Evolutionary conservation across 345 rosid species (phyloP), one percentile per base, ranked within the genome.

Genomic region (Brassica cretica): DNA sequence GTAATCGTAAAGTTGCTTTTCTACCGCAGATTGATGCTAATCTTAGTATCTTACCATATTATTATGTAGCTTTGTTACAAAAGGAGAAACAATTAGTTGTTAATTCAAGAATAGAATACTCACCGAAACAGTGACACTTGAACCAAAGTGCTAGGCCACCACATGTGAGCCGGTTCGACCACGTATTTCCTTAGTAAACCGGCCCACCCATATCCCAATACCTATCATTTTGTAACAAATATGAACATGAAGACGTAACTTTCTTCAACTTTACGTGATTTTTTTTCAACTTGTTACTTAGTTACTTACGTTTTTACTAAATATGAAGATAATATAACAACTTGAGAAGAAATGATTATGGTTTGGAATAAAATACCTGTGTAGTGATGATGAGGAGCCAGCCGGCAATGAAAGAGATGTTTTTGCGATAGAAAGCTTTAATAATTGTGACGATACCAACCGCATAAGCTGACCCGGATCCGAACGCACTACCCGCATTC

Each of bases 161-260:
- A 93, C 98, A 93, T 93, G 46, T 91, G 94, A 5, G 97, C 98
- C 7, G 98, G 98, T 66, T 93, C 98, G 29, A 93, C 98, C 71
- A 93, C 96, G 41, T 90, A 91, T 79, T 91, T 90, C 83, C 97
- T 86, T 66, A 93, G 64, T 55, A 91, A 82, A 72, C 98, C 98
- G 5, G 98, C 98, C 98, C 98, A 93, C 0, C 97, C 97, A 37
- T 93, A 93, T 21, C 98, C 98, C 27, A 93, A 21, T 5, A 93
- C 98, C 98, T 93, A 64, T 67, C 49, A 35, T 27, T 64, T n/a
- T 15, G 29, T 62, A 16, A 14, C 60, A 53, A 69, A 16, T 16
- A 51, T 15, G 46, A 73, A 64, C 63, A 51, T 33, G 4, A 64
- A 64, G n/a, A 73, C 15, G 35, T 63, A 39, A 59, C 18, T 37